Evolutionary conservation across 768 basidiomycete species (phyloP).

Genomic region (Neoboletus brunneissimus): DNA sequence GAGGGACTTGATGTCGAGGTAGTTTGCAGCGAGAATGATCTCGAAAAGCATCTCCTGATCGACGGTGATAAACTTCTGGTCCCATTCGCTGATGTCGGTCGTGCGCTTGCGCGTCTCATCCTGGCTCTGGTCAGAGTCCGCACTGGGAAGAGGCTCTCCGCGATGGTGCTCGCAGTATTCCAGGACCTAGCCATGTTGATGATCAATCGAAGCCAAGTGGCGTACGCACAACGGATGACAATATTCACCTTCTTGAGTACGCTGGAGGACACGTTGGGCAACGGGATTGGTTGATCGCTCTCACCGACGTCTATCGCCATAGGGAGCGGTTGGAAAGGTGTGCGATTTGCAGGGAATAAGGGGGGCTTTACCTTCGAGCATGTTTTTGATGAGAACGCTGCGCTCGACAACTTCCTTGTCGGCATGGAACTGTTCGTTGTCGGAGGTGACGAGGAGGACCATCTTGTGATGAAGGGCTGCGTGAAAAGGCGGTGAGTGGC

Average conservation of each 20-base stretch:
- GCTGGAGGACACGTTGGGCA: slow-evolving; percentile 90
- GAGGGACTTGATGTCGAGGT: slow-evolving; percentile 98
- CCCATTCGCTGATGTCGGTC: slow-evolving; percentile 99
- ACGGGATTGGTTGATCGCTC: slow-evolving; percentile 88
- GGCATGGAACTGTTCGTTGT: slow-evolving; percentile 91
- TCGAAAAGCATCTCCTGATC: slow-evolving; percentile 99
- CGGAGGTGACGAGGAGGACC: slow-evolving; percentile 90
- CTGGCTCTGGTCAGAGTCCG: slow-evolving; percentile 74
- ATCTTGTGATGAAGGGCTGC: slow-evolving; percentile 39
- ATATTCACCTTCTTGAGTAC: slow-evolving; percentile 82
- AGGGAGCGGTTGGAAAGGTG: not conserved
- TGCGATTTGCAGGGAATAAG: not conserved
- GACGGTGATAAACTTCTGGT: slow-evolving; percentile 96
- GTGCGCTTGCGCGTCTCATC: slow-evolving; percentile 97
- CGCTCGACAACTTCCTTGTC: slow-evolving; percentile 95
- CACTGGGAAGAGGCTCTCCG: slow-evolving; percentile 89
- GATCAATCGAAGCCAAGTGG: slow-evolving; percentile 6
- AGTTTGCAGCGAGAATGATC: slow-evolving; percentile 99
- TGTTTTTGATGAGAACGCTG: slow-evolving; percentile 96
- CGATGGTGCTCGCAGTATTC: slow-evolving; percentile 99
- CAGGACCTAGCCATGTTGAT: slow-evolving; percentile 61
- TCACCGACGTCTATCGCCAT: slow-evolving; percentile 79
- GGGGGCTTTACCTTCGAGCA: slow-evolving; percentile 81
- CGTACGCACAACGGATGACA: not conserved
- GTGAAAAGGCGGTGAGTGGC: slow-evolving; percentile 5